Evolutionary conservation across 805 yeast genomes (phyloP).

Genomic region (Wickerhamomyces sydowiorum): DNA sequence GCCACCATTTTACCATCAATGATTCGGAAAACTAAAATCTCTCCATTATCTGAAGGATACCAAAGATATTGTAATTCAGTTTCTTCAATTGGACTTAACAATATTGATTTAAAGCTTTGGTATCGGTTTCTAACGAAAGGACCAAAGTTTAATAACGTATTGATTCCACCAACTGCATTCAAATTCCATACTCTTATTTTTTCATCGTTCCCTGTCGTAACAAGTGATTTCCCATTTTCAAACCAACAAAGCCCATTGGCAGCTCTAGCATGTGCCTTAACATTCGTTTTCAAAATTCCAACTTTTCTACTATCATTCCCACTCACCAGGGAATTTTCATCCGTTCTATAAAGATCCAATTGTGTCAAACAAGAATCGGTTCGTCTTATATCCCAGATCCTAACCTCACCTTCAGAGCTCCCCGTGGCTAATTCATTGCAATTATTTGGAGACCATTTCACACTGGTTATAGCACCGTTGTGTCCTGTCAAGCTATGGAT

Average conservation of each 20-base stretch:
- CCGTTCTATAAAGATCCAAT: slow-evolving; percentile 51
- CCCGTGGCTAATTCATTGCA: slow-evolving; percentile 68
- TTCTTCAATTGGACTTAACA: slow-evolving; percentile 38
- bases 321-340: slow-evolving; percentile 16
- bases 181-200: slow-evolving; percentile 76
- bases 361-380: slow-evolving; percentile 58
- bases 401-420: slow-evolving; percentile 72
- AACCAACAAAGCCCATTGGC: slow-evolving; percentile 81
- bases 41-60: slow-evolving; percentile 75
- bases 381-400: slow-evolving; percentile 82
- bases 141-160: slow-evolving; percentile 69
- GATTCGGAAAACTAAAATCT: slow-evolving; percentile 51
- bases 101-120: slow-evolving; percentile 18
- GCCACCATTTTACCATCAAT: slow-evolving; percentile 59
- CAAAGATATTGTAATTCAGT: slow-evolving; percentile 52
- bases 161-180: slow-evolving; percentile 41
- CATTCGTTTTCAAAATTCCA: slow-evolving; percentile 14
- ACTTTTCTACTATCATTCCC: slow-evolving; percentile 17
- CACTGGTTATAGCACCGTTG: slow-evolving; percentile 48
- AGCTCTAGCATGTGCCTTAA: slow-evolving; percentile 67
- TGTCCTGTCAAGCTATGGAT: slow-evolving; percentile 64
- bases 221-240: slow-evolving; percentile 53
- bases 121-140: slow-evolving; percentile 66
- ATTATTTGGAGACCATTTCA: slow-evolving; percentile 71
- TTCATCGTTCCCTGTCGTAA: slow-evolving; percentile 76